Evolutionary conservation across 2,329 filamentous ascomycete genomes (phyloP).

Genomic region (Elsinoe fawcettii): DNA sequence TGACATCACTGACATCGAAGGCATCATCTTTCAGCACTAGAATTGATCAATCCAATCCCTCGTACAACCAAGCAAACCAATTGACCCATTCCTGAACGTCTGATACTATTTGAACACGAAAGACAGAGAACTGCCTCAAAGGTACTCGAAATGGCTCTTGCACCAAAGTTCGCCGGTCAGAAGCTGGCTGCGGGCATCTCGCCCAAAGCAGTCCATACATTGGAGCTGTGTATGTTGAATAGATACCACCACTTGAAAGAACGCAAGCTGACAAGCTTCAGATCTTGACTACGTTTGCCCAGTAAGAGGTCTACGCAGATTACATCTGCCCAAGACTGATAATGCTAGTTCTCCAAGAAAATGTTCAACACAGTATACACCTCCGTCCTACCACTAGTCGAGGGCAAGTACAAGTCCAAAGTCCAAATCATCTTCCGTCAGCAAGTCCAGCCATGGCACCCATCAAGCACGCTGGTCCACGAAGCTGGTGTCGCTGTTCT

Average conservation of each 20-base stretch:
- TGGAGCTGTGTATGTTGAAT: conserved; percentile 43
- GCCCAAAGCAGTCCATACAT: conserved; percentile 42
- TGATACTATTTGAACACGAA: too few relatives aligned
- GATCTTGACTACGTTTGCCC: conserved; percentile 89
- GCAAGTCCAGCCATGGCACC: conserved; percentile 93
- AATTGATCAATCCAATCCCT: too few relatives aligned
- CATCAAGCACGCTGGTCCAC: conserved; percentile 60
- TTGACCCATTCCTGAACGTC: too few relatives aligned
- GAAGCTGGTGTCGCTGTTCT: conserved; percentile 80
- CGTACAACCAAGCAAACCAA: too few relatives aligned
- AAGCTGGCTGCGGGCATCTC: conserved; percentile 48
- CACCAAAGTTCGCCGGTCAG: conserved; percentile 69
- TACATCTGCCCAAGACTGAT: conserved; percentile 1
- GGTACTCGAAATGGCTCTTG: conserved; percentile 55
- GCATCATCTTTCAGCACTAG: background rate
- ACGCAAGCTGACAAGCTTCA: conserved; percentile 23
- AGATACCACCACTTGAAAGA: background rate
- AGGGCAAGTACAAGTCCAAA: conserved; percentile 50
- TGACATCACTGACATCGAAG: background rate
- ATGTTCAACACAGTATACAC: conserved; percentile 67
- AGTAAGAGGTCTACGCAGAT: conserved; percentile 25
- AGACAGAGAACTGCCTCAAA: too few relatives aligned
- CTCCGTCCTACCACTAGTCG: conserved; percentile 57
- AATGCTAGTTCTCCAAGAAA: conserved; percentile 52
- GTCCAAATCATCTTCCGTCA: conserved; percentile 79